phyloP scores from a whole-genome alignment of 208 protist species.

The Trichomonas gallinae region DNA sequence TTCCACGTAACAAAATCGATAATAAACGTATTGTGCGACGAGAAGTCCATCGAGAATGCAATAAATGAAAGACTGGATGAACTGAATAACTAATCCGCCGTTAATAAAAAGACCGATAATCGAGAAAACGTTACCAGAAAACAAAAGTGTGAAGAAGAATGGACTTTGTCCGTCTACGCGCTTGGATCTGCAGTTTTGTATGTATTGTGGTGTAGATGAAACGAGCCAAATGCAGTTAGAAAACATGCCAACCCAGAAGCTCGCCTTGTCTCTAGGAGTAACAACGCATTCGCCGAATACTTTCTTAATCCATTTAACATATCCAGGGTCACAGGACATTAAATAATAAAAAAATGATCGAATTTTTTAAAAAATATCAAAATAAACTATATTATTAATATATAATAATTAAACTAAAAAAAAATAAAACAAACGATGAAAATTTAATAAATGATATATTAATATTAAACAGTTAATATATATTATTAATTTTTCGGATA shows the following conservation, averaged over 20 bases:
- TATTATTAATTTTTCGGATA: too few relatives aligned
- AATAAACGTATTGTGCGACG: not conserved
- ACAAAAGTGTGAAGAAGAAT: not conserved
- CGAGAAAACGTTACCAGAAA: not conserved
- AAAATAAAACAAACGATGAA: too few relatives aligned
- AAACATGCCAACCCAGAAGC: not conserved
- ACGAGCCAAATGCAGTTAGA: not conserved
- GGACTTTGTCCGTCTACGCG: not conserved
- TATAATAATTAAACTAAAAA: too few relatives aligned
- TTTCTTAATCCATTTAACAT: not conserved
- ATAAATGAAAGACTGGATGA: not conserved
- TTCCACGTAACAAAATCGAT: not conserved
- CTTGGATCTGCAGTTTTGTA: not conserved
- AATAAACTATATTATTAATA: too few relatives aligned
- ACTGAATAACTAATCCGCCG: not conserved
- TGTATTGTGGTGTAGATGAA: not conserved
- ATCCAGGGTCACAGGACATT: not conserved
- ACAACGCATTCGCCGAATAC: not conserved
- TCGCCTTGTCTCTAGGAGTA: not conserved
- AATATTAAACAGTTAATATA: too few relatives aligned
- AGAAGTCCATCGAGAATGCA: not conserved
- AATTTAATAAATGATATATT: too few relatives aligned
- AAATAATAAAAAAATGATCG: too few relatives aligned
- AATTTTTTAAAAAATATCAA: too few relatives aligned
- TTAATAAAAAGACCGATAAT: not conserved